Conservation (phyloP, 768 basidiomycete genomes). For the Trametes sanguinea region DNA sequence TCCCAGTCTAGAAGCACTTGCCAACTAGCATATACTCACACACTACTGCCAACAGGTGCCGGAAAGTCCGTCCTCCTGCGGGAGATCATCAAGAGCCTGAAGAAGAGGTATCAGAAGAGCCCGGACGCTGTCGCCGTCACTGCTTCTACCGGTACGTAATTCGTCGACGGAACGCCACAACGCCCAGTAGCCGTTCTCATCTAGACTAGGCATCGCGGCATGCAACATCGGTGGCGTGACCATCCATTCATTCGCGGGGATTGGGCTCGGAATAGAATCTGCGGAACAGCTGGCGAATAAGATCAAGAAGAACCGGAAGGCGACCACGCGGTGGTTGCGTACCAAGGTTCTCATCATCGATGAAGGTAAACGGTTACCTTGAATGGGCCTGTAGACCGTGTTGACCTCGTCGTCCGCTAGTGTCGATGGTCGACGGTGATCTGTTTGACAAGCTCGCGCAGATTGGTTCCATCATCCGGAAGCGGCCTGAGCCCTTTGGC, state of each 20-base stretch:
- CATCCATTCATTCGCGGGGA: constrained; percentile 94
- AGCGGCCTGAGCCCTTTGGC: constrained; percentile 76
- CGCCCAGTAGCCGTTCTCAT: constrained; percentile 1
- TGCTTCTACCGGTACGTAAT: constrained; percentile 78
- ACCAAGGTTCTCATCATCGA: constrained; percentile 85
- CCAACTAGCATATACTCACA: constrained; percentile 11
- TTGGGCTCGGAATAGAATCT: constrained; percentile 77
- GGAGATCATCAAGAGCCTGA: constrained; percentile 82
- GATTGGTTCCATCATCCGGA: constrained; percentile 67
- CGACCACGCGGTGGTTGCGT: constrained; percentile 74
- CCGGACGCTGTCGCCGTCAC: constrained; percentile 87
- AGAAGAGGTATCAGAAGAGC: constrained; percentile 50
- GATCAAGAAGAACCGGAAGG: constrained; percentile 83
- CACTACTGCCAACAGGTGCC: constrained; percentile 61
- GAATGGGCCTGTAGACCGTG: neutral
- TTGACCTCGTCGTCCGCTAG: constrained; percentile 42
- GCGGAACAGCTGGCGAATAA: constrained; percentile 63
- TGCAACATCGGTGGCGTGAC: constrained; percentile 97
- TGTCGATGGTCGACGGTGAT: constrained; percentile 96
- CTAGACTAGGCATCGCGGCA: constrained; percentile 77
- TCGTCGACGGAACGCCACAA: neutral
- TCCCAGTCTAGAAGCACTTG: neutral
- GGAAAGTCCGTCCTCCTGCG: constrained; percentile 95
- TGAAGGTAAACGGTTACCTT: constrained; percentile 52
- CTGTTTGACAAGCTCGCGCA: constrained; percentile 87